Evolutionary conservation across 1,284 basidiomycete species (phyloP), one percentile per base, ranked within the genome.

Genomic region (Peniophora sp.): DNA sequence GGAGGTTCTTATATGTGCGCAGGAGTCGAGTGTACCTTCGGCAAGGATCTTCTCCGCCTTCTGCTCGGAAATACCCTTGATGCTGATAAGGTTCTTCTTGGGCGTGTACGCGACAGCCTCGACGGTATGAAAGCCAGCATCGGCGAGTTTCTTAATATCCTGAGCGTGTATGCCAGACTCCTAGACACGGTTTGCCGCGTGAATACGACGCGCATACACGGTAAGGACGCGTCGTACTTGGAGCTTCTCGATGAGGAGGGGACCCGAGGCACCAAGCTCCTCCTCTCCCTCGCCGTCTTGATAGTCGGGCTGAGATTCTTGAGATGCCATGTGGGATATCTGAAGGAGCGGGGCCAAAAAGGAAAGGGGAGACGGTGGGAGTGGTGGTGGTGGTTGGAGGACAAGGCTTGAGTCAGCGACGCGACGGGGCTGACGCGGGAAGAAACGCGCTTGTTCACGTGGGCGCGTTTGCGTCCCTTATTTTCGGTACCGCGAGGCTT

Each of bases 51-150:
- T 98, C 67, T 99, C 97, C 2, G 96, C 97, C 66, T 99, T 99
- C 59, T 88, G 82, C 62, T 99, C 97, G 27, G 93, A 97, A 55
- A 99, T 97, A 17, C 97, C 97, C 70, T 98, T 99, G 64, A 99
- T 95, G 3, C 83, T 80, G 54, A 92, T 80, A 34, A 99, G 73
- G 44, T 78, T 76, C 73, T 99, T 99, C 78, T 97, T 98, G 8
- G 97, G 93, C 1, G 96, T 98, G 66, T 96, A 99, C 15, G 94
- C 96, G 48, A 99, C 90, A 14, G 92, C 83, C 68, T 99, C 96
- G 55, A 99, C 83, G 1, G 97, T 99, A 67, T 97, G 83, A 54
- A 90, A 81, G 6, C 97, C 97, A 15, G 90, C 89, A 52, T 97
- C 93, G n/a, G 83, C 72, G 27, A 99, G 85, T 68, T 98, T 98